Base-by-base conservation (phyloP, 2,329 filamentous ascomycete species). In the Dactylonectria macrodidyma region DNA sequence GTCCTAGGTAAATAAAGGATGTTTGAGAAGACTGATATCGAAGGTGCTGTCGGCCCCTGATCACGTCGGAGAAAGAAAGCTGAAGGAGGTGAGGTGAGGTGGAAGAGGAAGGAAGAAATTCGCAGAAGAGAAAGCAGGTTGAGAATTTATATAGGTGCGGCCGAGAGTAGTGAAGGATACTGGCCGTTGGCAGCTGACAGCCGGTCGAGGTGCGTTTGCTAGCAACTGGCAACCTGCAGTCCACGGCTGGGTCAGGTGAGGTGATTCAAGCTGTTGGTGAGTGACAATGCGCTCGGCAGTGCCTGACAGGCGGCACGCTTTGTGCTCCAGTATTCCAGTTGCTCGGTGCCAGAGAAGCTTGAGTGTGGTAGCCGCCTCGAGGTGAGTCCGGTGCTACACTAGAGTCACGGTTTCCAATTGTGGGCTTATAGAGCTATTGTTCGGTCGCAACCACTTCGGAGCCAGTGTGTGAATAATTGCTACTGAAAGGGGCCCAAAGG, bases 51-150 rank as follows among this genome's bases (percentile, higher is more conserved):
- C 63, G n/a, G 34, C 38, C 1, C 22, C n/a, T 11, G 2, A 8
- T 33, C 30, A 10, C 24, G 47, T 19, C 19, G 16, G 6, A n/a
- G 50, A 34, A 16, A 9, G n/a, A 6, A 44, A 24, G 22, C 30
- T 62, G 66, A 69, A 69, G 57, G 59, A 59, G 58, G 55, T 51
- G 62, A 60, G 58, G 55, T 51, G 62, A 68, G 64, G 46, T 38
- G 34, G 38, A 26, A 34, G 36, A 34, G 8, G 47, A 47, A 56
- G 50, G 16, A 52, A 19, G 46, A 12, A 9, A 16, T 22, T 19
- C 16, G 14, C 34, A 22, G 7, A 30, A 46, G 11, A 14, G 9
- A 5, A 22, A 6, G 48, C 30, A 52, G 51, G n/a, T 36, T 54
- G 34, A 54, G 36, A 36, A 30, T 30, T 30, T 54, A 54, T 22